Base-by-base conservation (phyloP, 257 asterid species). In the Asclepias syriaca region DNA sequence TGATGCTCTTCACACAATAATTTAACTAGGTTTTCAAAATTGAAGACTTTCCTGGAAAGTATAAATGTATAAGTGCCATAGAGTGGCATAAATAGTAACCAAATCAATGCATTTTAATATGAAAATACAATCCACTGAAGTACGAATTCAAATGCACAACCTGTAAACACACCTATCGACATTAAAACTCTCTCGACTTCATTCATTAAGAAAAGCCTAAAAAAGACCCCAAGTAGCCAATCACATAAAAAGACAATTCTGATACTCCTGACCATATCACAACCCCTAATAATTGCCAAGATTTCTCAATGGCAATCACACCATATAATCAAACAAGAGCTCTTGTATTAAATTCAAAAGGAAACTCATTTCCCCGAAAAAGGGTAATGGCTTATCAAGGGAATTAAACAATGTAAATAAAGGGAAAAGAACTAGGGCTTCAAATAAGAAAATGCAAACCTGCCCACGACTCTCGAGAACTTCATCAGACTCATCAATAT, bases 401-500 rank as follows among this genome's bases (percentile, higher is more conserved):
- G 48, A 61, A 34, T 63, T 22, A 64, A 15, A 14, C 37, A 22
- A 1, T 45, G 40, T 48, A 66, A 40, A 66, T 45, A 3, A 66
- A 66, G 18, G 0, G 27, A 66, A 43, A 46, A 66, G 24, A 10
- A 1, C 39, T 66, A 46, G 57, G 57, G 40, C 40, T 40, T 48
- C 27, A n/a, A 22, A 14, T 24, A 10, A 43, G 19, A 22, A 67
- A 40, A 18, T 19, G 24, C 19, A 60, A 58, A 91, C 97, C 97
- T 91, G 96, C n/a, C 85, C 83, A 4, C 90, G 97, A 79, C 83
- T 85, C 46, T 82, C 79, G 73, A 63, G 45, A 48, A 76, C 80
- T 5, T 88, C 93, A 59, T 83, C 88, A 27, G 81, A 82, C 53
- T 82, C 96, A 66, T 88, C 96, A 22, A 91, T 77, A 79, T 78